These are phyloP conservation scores for Macrotyloma uniflorum DNA, from an alignment of 306 rosid genomes.

Conservation along the genomic window DNA sequence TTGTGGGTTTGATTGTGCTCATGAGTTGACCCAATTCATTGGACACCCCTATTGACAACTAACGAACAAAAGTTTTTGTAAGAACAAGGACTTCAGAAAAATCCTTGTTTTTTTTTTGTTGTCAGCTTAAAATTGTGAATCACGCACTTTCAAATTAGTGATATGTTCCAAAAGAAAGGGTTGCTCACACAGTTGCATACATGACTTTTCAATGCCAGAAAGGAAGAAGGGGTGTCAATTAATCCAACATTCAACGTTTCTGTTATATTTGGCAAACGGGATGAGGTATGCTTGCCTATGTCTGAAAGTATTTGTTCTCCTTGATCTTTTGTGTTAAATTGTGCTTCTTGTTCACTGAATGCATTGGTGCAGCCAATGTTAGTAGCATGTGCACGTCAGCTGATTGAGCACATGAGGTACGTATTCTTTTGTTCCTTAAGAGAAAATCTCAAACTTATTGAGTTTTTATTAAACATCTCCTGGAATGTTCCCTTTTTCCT, in stretches of 20 bases:
- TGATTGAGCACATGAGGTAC: conserved; percentile 81
- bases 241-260: conserved; percentile 86
- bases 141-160: conserved; percentile 21
- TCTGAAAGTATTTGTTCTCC: conserved; percentile 7
- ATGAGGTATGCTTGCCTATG: conserved; percentile 66
- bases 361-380: conserved; percentile 74
- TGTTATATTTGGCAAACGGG: conserved; percentile 87
- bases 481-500: background rate
- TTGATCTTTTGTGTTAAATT: conserved; percentile 28
- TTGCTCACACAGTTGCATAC: conserved; percentile 29
- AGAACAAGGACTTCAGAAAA: conserved; percentile 15
- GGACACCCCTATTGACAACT: background rate
- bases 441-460: background rate
- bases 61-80: conserved; percentile 3
- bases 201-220: conserved; percentile 52
- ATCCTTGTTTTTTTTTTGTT: background rate
- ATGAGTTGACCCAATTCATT: background rate
- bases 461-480: conserved; percentile 9
- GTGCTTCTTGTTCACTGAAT: conserved; percentile 25
- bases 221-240: conserved; percentile 82
- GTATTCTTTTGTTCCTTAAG: conserved; percentile 14
- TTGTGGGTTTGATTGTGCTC: background rate
- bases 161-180: background rate
- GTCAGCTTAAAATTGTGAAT: conserved; percentile 16
- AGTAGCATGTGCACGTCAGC: conserved; percentile 85